phyloP scores from a whole-genome alignment of 2,329 filamentous ascomycete genomes.

The Talaromyces sp. region DNA sequence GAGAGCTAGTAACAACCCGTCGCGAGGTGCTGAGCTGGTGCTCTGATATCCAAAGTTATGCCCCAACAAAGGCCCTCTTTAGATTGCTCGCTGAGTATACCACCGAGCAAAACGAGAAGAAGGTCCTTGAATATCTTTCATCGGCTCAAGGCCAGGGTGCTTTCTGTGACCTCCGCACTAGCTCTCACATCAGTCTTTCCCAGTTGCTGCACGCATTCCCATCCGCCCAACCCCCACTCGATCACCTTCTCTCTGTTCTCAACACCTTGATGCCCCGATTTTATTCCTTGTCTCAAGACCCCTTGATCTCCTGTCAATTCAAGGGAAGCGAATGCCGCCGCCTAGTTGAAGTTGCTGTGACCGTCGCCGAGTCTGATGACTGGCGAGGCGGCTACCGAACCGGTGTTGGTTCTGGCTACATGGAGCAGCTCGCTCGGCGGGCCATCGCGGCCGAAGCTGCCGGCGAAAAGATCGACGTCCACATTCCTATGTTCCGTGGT shows the following conservation, averaged over 20 bases:
- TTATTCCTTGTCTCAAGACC: conserved; percentile 97
- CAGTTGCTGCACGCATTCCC: conserved; percentile 92
- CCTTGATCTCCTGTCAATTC: conserved; percentile 73
- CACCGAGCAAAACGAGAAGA: conserved; percentile 77
- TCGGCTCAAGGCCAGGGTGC: conserved; percentile 87
- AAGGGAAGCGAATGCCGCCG: conserved; percentile 72
- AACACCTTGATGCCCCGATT: conserved; percentile 95
- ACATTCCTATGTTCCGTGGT: conserved; percentile 96
- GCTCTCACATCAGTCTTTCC: conserved; percentile 78
- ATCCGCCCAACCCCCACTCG: conserved; percentile 83
- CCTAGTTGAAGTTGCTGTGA: conserved; percentile 94
- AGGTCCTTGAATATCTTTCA: conserved; percentile 82
- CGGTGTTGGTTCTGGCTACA: conserved; percentile 88
- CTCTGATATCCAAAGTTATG: conserved; percentile 87
- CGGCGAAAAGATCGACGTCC: conserved; percentile 60
- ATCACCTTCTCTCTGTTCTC: conserved; percentile 76
- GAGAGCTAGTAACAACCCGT: conserved; percentile 86
- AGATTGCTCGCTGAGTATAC: conserved; percentile 85
- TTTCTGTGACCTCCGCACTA: conserved; percentile 93
- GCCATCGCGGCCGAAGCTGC: conserved; percentile 68
- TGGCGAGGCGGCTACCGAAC: conserved; percentile 74
- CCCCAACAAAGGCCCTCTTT: conserved; percentile 84
- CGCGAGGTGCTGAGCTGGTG: conserved; percentile 96
- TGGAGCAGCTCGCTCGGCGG: conserved; percentile 78
- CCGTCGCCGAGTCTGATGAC: conserved; percentile 82